Base-by-base conservation (phyloP, 2,329 filamentous ascomycete genomes). In the Hortaea sp. region DNA sequence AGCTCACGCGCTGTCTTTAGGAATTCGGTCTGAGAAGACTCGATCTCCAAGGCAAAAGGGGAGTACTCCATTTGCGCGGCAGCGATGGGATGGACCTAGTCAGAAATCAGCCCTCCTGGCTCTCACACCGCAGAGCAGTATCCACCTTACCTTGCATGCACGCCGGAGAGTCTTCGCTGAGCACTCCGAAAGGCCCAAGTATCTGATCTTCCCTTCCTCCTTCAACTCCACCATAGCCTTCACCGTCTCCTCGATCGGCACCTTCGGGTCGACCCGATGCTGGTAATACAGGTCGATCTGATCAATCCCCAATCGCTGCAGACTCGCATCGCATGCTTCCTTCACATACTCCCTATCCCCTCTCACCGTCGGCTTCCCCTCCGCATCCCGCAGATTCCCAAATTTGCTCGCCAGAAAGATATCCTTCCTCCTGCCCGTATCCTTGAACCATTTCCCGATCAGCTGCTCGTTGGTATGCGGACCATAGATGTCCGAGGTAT, bases 21-120 rank as follows among this genome's bases (percentile, higher is more conserved):
- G 12, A 75, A 57, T 35, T 69, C 52, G 3, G 63, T 66, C 44
- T 48, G 64, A 49, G 53, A 53, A 0, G 58, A 59, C 49, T 78
- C 75, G 39, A 78, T 75, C 37, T 75, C 72, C 5, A 67, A 59
- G 1, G 64, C 63, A 53, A 75, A 76, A 0, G 70, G 67, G 3
- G 66, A 71, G 58, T 74, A 77, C 53, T 77, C 75, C 41, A 75
- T 66, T 60, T 79, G 74, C n/a, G 74, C 69, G 6, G 70, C 71
- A 4, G 69, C 62, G 44, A 80, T 72, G 5, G 67, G 73, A 47
- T 71, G 66, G 3, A 78, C 32, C 32, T 35, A 35, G 32, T n/a
- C 32, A 35, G 2, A 2, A 20, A 20, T 20, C 20, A 20, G 20
- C 20, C 2, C 20, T 4, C 4, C 20, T 20, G 20, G 20, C 20